Evolutionary conservation across 352 stramenopile species (phyloP), one percentile per base, ranked within the genome.

Genomic region (Discostella stelligera): DNA sequence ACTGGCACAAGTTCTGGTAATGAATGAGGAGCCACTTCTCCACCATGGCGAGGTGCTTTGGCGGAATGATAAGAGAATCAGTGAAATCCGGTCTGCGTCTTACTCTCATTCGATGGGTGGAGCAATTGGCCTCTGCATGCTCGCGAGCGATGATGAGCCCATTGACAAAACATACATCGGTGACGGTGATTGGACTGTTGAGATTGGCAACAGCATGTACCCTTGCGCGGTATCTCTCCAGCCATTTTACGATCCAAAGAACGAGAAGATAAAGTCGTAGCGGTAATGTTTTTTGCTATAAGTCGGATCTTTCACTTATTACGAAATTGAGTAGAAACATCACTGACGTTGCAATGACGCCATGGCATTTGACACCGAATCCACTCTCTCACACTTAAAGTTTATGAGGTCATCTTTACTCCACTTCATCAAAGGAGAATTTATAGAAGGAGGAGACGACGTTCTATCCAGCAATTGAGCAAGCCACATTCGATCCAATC

Each of bases 1-100:
- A 44, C 76, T 89, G 59, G 79, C 74, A 1, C 74, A 74, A 48
- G 66, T 93, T 23, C 55, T 90, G 4, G 61, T 89, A 13, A 52
- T 71, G 0, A 72, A 90, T 59, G 11, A 70, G 37, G 63, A 71
- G 13, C 74, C 79, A 39, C 65, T 91, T 30, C 37, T 91, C 21
- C 81, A 89, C 58, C 86, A 90, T 54, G 88, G 86, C 0, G 88
- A 92, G 74, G 60, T 92, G 10, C 21, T 93, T 0, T 91, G 74
- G 74, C 60, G 83, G 16, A 74, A 93, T 74, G 86, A 75, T n/a
- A 46, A 81, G 25, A 54, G 69, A 48, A 74, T 93, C 14, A 72
- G 82, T 56, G 86, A 93, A 48, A 68, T 93, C 55, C 69, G 88
- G 18, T 71, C 66, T 13, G 84, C 62, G 11, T 89, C 86, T 2